Conservation (phyloP, 2,329 filamentous ascomycete species). For the Phoma sp. region DNA sequence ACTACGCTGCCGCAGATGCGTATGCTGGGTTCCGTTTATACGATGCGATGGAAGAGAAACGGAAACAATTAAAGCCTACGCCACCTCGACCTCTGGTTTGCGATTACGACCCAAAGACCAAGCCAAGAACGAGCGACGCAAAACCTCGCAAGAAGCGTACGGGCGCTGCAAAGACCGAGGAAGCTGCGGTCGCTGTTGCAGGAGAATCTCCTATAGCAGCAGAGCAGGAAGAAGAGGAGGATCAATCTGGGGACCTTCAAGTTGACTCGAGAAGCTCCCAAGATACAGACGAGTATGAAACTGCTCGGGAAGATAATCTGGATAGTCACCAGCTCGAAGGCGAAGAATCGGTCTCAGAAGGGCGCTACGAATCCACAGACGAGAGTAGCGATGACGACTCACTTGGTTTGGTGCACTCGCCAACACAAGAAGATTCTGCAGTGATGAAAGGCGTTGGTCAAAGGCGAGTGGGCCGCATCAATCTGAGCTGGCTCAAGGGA, state of each 20-base stretch:
- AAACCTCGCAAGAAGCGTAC: conserved; percentile 18
- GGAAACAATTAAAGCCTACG: conserved; percentile 68
- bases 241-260: neutral
- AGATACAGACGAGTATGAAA: conserved; percentile 41
- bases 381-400: conserved; percentile 7
- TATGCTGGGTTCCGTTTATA: conserved; percentile 83
- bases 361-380: conserved; percentile 1
- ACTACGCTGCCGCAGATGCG: conserved; percentile 79
- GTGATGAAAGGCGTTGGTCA: neutral
- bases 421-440: neutral
- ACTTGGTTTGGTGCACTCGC: neutral
- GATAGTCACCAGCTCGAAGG: conserved; percentile 33
- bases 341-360: conserved; percentile 9
- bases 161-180: conserved; percentile 11
- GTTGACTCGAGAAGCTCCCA: conserved; percentile 28
- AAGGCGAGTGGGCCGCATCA: conserved; percentile 31
- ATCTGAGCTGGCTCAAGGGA: conserved; percentile 19
- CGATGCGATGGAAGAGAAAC: conserved; percentile 70
- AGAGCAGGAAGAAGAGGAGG: conserved; percentile 24
- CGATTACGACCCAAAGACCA: conserved; percentile 62
- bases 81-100: conserved; percentile 73
- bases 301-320: conserved; percentile 36
- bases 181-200: conserved; percentile 7
- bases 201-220: conserved; percentile 20
- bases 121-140: conserved; percentile 11